Evolutionary conservation across 495 filamentous ascomycete species (phyloP), one percentile per base, ranked within the genome.

Genomic region (Penicillium mononematosum): DNA sequence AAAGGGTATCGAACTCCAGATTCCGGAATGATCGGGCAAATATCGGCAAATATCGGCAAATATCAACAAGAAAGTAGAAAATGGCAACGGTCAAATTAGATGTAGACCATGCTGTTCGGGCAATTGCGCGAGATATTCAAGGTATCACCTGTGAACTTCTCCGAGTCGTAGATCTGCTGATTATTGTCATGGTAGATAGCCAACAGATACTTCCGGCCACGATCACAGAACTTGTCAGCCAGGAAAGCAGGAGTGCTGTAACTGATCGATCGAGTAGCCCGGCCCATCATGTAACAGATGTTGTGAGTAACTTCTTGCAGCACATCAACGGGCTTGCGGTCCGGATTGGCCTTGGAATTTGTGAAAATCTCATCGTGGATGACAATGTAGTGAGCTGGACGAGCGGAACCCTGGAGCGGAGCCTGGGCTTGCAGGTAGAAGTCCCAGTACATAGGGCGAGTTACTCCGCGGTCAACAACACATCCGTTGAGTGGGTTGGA

Each of bases 391-490:
- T 90, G 88, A 4, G 84, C 83, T 0, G 88, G 84, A 2, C 85
- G 76, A 1, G 89, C 90, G 1, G 92, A 93, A 17, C 91, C 91
- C 70, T 96, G 86, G 22, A 96, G 78, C 3, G 87, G 87, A 16
- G 78, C 69, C 66, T 96, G 92, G 0, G 91, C 86, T 57, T 91
- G 86, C 11, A 96, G 70, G 69, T 83, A 96, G 69, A 93, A 96
- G 56, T 95, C 90, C 77, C 84, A 91, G 43, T 78, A 75, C 12
- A 75, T 73, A 24, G 81, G 82, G 47, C 83, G 84, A 8, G 88
- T 93, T n/a, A 94, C 80, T 10, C 84, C 85, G n/a, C 89, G 83
- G 64, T 96, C 91, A 8, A 96, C 88, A 0, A 94, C 78, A 0
- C 88, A 91, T 4, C 91, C 92, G 48, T 81, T 82, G 32, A 73